Evolutionary conservation across 805 yeast genomes (phyloP), one percentile per base, ranked within the genome.

Genomic region (Hemisphaericaspora nanyangensis): DNA sequence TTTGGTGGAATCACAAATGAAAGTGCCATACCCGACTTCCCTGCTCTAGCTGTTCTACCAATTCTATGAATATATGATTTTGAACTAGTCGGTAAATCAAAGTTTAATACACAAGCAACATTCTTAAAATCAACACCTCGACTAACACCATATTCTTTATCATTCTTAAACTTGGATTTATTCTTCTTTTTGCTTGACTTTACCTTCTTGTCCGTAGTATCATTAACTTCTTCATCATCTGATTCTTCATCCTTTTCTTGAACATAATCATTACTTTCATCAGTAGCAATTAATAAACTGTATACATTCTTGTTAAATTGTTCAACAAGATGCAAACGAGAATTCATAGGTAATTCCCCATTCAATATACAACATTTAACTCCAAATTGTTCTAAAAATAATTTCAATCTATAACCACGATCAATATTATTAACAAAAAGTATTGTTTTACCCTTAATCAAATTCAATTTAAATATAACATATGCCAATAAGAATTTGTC

Each of bases 21-120:
- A 39, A 93, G 72, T 0, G 98, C 85, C 77, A 88, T 90, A 42
- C 99, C 99, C 1, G 93, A 74, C 57, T 87, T 89, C 38, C 96
- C 96, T 6, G 96, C 98, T 65, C 99, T 80, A 5, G 99, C 99
- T 4, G 99, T 93, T 69, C 99, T 80, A 37, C 99, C 99, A 27
- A 93, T 78, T 58, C 99, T 77, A 62, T 93, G 99, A 22, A 88
- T 82, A 57, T 93, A 93, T 3, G 95, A 79, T 56, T 83, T 85
- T 5, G 97, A 82, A 7, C 95, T 80, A 3, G 86, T 76, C 29
- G 99, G 99, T 51, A 93, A 69, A 58, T 93, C 99, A 60, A 93
- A 93, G 63, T 93, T 93, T 48, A 93, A 69, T 6, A 93, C 99
- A 67, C 98, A 93, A 7, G 97, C 93, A 43, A 93, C 98, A 53